A percentile compares a stretch with the other conserved stretches of the same genome.
phyloP scores from a whole-genome alignment of 164 flowering plant genomes.

The Liriodendron chinense region DNA sequence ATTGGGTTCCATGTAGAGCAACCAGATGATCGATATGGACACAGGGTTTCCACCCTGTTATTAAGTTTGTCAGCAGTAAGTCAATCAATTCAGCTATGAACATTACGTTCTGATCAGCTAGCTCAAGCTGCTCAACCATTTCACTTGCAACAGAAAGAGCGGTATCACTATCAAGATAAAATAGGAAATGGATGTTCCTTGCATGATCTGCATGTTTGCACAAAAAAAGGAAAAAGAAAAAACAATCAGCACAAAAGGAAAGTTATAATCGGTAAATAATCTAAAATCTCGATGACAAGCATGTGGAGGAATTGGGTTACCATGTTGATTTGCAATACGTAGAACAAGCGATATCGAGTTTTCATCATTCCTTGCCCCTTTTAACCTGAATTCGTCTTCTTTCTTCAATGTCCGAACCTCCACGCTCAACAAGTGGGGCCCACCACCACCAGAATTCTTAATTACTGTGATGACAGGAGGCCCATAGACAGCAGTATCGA shows the following conservation, averaged over 20 bases:
- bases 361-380: slow-evolving; percentile 56
- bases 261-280: background rate
- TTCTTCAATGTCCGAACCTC: slow-evolving; percentile 54
- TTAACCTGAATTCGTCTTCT: slow-evolving; percentile 55
- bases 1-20: slow-evolving; percentile 22
- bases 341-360: slow-evolving; percentile 59
- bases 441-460: slow-evolving; percentile 14
- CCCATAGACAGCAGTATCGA: slow-evolving; percentile 45
- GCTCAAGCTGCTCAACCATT: slow-evolving; percentile 84
- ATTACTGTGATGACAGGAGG: slow-evolving; percentile 21
- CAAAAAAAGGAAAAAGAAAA: background rate
- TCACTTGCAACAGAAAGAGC: slow-evolving; percentile 72
- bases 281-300: background rate
- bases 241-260: background rate
- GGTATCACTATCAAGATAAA: slow-evolving; percentile 71
- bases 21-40: slow-evolving; percentile 28
- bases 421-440: slow-evolving; percentile 12
- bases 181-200: slow-evolving; percentile 61
- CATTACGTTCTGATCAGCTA: slow-evolving; percentile 60
- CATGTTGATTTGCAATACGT: slow-evolving; percentile 54
- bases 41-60: slow-evolving; percentile 61
- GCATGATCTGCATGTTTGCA: slow-evolving; percentile 50
- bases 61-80: slow-evolving; percentile 44
- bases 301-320: slow-evolving; percentile 28
- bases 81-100: slow-evolving; percentile 82